Percentiles rank a stretch among this genome's conserved stretches.
Conservation (phyloP, 768 basidiomycete species). For the Xanthoconium stramineum region DNA sequence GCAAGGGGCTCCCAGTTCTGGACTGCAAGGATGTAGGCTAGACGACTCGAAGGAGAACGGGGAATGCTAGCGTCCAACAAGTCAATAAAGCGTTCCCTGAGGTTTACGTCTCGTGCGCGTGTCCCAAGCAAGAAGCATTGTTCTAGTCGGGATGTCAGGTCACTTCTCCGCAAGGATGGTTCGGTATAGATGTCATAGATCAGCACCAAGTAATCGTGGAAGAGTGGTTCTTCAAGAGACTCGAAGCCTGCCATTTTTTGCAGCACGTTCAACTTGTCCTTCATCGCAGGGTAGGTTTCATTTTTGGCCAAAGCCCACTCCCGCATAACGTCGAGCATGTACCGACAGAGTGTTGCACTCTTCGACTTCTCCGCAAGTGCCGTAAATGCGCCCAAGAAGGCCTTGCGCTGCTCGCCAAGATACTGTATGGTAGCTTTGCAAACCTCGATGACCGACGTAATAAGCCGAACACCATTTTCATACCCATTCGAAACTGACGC, state of each 20-base stretch:
- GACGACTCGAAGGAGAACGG: constrained; percentile 71
- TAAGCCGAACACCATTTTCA: constrained; percentile 59
- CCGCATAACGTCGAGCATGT: constrained; percentile 79
- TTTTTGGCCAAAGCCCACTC: constrained; percentile 88
- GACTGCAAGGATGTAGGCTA: constrained; percentile 88
- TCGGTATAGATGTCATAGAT: constrained; percentile 95
- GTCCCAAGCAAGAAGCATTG: constrained; percentile 92
- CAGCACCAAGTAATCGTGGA: constrained; percentile 80
- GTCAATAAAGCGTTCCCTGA: constrained; percentile 86
- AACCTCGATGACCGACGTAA: constrained; percentile 82
- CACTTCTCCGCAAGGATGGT: constrained; percentile 79
- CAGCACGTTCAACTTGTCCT: constrained; percentile 89
- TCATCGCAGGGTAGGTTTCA: constrained; percentile 87
- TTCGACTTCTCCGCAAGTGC: constrained; percentile 89
- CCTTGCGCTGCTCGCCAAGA: constrained; percentile 83
- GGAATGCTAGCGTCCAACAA: constrained; percentile 88
- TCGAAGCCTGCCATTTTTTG: constrained; percentile 88
- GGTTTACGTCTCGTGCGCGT: constrained; percentile 70
- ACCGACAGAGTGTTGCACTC: constrained; percentile 71
- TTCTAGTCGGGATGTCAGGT: constrained; percentile 90
- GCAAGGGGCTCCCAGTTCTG: constrained; percentile 94
- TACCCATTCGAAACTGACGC: constrained; percentile 40
- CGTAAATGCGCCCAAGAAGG: constrained; percentile 72
- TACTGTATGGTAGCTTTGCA: constrained; percentile 76
- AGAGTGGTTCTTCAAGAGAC: constrained; percentile 71